Base-by-base conservation (phyloP, 2,329 filamentous ascomycete species). In the Pyrenochaeta sp. region DNA sequence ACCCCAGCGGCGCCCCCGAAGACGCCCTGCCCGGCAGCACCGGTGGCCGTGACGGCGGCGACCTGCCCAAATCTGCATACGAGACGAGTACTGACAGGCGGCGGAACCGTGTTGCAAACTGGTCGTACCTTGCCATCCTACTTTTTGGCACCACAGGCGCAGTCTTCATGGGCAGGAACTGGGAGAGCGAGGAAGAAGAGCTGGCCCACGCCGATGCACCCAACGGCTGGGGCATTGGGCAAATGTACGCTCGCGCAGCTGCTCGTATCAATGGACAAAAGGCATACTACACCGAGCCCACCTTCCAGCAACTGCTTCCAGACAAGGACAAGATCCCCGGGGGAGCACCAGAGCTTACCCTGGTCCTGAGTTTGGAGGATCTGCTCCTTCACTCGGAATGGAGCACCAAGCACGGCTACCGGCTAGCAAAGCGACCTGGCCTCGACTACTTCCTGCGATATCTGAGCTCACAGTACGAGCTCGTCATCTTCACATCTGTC, bases 381-480 rank as follows among this genome's bases (percentile, higher is more conserved):
- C 84, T 99, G 67, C 84, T 99, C 48, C 87, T 99, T 27, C 94
- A 97, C 79, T 96, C 91, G 71, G 92, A 97, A 74, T 99, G 95
- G 95, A 86, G 87, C 20, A 87, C 94, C 51, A 91, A 98, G 74
- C 90, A 97, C 72, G 95, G 95, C 54, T 99, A 95, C 92, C 87
- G 94, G 64, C 85, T 96, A 57, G 95, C 95, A 23, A 99, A 99
- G 81, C 87, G 95, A 44, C 95, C 95, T 31, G 95, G 95, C 40
- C 86, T 96, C 57, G 95, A 99, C 79, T 99, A 99, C 81, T 99
- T 99, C 81, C 81, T 99, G 60, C 91, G 91, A 71, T 99, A 99
- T 76, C 85, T 99, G 43, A 94, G 91, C 78, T 93, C 97, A 77
- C 98, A 99, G 83, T 99, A 97, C 74, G 95, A 99, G 77, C 83